These are phyloP conservation scores for Sugiyamaella qingdaonensis DNA, from an alignment of 805 yeast genomes.

Conservation along the genomic window DNA sequence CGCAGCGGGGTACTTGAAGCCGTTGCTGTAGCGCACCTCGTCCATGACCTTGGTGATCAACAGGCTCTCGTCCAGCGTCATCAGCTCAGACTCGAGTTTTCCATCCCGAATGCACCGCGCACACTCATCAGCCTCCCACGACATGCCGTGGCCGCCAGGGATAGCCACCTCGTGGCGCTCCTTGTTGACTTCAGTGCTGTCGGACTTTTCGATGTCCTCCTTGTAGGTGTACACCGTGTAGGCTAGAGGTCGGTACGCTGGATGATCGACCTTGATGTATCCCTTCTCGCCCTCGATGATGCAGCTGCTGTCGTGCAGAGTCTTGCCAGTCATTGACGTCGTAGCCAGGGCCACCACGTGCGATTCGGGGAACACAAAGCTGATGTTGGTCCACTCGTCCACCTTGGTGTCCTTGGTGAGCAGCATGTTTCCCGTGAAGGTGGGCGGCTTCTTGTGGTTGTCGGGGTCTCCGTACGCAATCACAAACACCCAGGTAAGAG, in stretches of 20 bases:
- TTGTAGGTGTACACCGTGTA: constrained; percentile 17
- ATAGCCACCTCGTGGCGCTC: constrained; percentile 9
- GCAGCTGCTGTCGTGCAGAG: constrained; percentile 12
- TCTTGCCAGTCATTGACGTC: constrained; percentile 7
- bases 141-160: constrained; percentile 41
- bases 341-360: constrained; percentile 15
- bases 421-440: constrained; percentile 11
- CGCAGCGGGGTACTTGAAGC: constrained; percentile 44
- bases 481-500: constrained; percentile 38
- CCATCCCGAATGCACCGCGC: constrained; percentile 44
- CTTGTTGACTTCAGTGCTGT: neutral
- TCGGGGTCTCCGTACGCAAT: constrained; percentile 18
- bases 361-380: constrained; percentile 14
- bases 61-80: constrained; percentile 46
- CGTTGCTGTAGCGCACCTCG: constrained; percentile 40
- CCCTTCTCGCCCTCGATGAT: constrained; percentile 23
- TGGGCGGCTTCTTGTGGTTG: constrained; percentile 14
- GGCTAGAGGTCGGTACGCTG: constrained; percentile 21
- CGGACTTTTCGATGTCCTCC: constrained; percentile 6
- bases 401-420: constrained; percentile 15
- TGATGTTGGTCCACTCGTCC: constrained; percentile 16
- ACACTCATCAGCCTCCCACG: constrained; percentile 53
- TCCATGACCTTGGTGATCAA: constrained; percentile 49
- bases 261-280: constrained; percentile 19
- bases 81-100: constrained; percentile 33